Evolutionary conservation across 768 basidiomycete species (phyloP), one percentile per base, ranked within the genome.

Genomic region (Agaricus sinodeliciosus): DNA sequence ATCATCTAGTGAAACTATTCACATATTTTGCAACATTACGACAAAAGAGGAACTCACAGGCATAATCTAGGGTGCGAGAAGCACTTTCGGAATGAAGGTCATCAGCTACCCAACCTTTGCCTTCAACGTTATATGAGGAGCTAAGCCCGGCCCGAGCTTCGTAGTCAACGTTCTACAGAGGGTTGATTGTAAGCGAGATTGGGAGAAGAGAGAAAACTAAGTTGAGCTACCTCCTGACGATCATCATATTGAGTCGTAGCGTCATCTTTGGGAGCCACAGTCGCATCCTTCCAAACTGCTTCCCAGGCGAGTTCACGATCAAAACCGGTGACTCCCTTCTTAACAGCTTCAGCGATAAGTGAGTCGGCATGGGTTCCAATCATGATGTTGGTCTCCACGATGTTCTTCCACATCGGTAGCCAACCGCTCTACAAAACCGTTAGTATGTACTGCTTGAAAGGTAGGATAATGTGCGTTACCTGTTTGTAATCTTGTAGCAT

Each of bases 361-460:
- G 87, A 89, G 60, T 89, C 87, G 6, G 87, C 86, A 58, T 93
- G 87, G 0, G 87, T 90, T 9, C 75, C 85, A 13, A 81, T 82
- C 89, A 92, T 92, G 59, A 90, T 90, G 58, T 89, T 92, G 1
- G 89, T 90, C 62, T 92, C 86, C 71, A 86, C 79, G 12, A 91
- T 77, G 56, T 91, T 91, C 68, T 90, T 91, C 90, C 90, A 92
- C 88, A 91, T 90, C 0, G 90, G 90, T 35, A 92, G 68, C 87
- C 89, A 89, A 3, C 90, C 90, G 13, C 86, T 79, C 81, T 77
- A 35, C 2, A 18, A 2, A 26, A 0, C 28, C 15, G 18, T 43
- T 13, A 55, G 39, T 36, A 56, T 9, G 8, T 8, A n/a, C 26
- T 13, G 41, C 34, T 5, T 13, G 35, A 12, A 3, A n/a, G 19